These are phyloP conservation scores for Capronia coronata DNA, from an alignment of 2,329 filamentous ascomycete species.

Conservation along the genomic window DNA sequence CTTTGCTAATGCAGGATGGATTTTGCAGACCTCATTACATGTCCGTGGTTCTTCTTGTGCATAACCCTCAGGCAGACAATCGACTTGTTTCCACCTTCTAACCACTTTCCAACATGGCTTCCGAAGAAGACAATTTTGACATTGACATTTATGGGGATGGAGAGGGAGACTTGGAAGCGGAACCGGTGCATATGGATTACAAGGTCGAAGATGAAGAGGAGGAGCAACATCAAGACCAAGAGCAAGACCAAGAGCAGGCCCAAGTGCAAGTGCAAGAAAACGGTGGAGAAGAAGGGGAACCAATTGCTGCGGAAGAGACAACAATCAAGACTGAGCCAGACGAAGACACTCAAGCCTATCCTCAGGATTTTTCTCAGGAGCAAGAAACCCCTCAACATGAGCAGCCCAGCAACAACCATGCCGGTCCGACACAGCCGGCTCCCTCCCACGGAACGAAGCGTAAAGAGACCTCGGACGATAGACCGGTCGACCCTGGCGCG, in stretches of 20 bases:
- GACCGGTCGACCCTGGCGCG: conserved; percentile 53
- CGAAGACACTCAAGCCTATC: conserved; percentile 1
- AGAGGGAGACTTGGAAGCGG: conserved; percentile 34
- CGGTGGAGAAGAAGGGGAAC: conserved; percentile 13
- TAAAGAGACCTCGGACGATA: conserved; percentile 53
- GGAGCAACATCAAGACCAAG: too few relatives aligned
- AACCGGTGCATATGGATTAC: conserved; percentile 39
- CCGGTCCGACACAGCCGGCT: conserved; percentile 30
- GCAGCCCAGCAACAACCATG: conserved; percentile 1
- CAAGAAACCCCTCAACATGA: conserved; percentile 2
- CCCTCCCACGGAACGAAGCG: conserved; percentile 56
- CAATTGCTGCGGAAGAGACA: background rate
- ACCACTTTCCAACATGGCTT: conserved; percentile 36
- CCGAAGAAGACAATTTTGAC: conserved; percentile 63
- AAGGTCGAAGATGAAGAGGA: conserved; percentile 34
- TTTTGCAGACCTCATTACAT: conserved; percentile 17
- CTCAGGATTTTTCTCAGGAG: background rate
- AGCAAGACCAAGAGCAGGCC: conserved; percentile 31
- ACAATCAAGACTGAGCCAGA: conserved; percentile 6
- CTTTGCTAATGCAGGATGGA: conserved; percentile 21
- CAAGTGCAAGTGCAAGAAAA: conserved; percentile 12
- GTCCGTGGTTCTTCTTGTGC: conserved; percentile 19
- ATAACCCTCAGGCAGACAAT: conserved; percentile 23
- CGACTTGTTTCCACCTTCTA: conserved; percentile 12
- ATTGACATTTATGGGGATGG: conserved; percentile 64